Evolutionary conservation across 148 eudicot species (phyloP), one percentile per base, ranked within the genome.

Genomic region (Polygonum aviculare): DNA sequence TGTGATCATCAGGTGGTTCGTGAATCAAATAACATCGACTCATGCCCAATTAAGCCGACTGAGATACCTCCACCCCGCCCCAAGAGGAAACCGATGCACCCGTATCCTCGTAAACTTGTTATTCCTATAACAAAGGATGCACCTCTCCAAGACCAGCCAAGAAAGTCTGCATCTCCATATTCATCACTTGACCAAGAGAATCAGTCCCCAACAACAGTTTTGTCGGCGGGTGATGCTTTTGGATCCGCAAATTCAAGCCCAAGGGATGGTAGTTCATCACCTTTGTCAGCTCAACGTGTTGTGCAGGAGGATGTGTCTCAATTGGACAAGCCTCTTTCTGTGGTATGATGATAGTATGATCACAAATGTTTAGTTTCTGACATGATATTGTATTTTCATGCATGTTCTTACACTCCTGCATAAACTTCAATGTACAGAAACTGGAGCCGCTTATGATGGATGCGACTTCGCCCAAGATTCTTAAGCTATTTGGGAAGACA

Each of bases 31-130:
- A 77, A 89, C 3, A 86, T 35, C 76, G 80, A 55, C 65, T 47
- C 80, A 5, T 79, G 60, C 81, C 75, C 83, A 0, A 78, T 78
- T 72, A 89, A 88, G 59, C 88, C 94, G 31, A 83, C 88, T 54
- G 97, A 94, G 83, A 94, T 94, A 40, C 98, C 98, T 39, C 98
- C 98, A 41, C 98, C 98, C 78, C 90, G 98, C 65, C 97, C 98
- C 10, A 94, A 94, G 78, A 87, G 89, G 62, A 93, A 94, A 74
- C 98, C 98, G 0, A 77, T 85, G 79, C 94, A 91, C 74, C 98
- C 98, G 9, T 94, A 94, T 76, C 98, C 98, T 76, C 98, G 98
- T 19, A 94, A 94, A 75, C 75, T 82, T 52, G 87, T 82, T 39
- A 49, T 83, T 67, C 82, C 82, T 0, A 21, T 79, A 38, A 84